A percentile compares a stretch with the other conserved stretches of the same genome.
phyloP scores from a whole-genome alignment of 805 yeast genomes.

The Myxozyma monticola region DNA sequence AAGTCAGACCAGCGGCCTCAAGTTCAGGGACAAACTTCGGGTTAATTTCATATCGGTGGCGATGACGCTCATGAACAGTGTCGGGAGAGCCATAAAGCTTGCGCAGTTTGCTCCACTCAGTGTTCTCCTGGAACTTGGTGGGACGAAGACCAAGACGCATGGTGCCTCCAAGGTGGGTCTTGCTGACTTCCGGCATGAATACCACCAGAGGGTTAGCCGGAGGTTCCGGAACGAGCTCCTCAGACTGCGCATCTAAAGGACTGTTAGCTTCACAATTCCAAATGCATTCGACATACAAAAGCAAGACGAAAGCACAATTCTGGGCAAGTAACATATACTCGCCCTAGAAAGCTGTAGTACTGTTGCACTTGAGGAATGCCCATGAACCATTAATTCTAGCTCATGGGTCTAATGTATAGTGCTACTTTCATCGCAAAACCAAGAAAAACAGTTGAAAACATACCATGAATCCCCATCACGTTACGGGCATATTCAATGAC shows the following conservation, averaged over 20 bases:
- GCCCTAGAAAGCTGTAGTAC: conserved; percentile 1
- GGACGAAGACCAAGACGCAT: conserved; percentile 97
- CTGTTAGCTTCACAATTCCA: conserved; percentile 13
- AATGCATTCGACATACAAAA: background rate
- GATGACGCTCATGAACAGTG: conserved; percentile 85
- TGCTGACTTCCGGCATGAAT: conserved; percentile 98
- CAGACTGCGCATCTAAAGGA: conserved; percentile 28
- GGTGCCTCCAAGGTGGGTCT: conserved; percentile 94
- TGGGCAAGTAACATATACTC: background rate
- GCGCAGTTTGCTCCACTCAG: conserved; percentile 70
- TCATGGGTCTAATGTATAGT: conserved; percentile 26
- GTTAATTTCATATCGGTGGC: conserved; percentile 97
- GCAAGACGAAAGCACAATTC: background rate
- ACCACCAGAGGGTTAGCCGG: conserved; percentile 73
- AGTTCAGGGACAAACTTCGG: conserved; percentile 72
- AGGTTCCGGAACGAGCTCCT: conserved; percentile 47
- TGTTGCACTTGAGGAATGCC: conserved; percentile 31
- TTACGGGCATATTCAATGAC: conserved; percentile 89
- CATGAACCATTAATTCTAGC: conserved; percentile 8
- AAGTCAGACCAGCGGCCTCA: conserved; percentile 77
- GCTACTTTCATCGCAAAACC: conserved; percentile 3
- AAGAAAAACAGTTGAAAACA: conserved; percentile 41
- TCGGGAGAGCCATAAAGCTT: conserved; percentile 67
- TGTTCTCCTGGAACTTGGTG: conserved; percentile 69
- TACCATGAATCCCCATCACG: conserved; percentile 69